Conservation (phyloP, 192 early-diverging fungal species). For the Coemansia sp. region DNA sequence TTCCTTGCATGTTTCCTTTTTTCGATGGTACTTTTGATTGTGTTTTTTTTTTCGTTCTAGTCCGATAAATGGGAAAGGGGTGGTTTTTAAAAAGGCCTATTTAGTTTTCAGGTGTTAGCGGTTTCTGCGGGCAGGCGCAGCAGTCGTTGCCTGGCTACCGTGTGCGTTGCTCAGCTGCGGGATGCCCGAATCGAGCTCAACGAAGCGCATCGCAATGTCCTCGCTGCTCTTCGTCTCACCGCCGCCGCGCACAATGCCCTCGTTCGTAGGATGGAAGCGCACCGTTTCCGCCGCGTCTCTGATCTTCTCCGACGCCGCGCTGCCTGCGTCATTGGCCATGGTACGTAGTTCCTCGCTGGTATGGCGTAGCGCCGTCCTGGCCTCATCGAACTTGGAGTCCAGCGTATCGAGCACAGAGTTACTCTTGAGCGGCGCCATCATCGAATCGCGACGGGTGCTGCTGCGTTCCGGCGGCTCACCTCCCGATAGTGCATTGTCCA, state of each 20-base stretch:
- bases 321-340: constrained; percentile 31
- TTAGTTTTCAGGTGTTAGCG: neutral
- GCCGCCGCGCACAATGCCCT: constrained; percentile 17
- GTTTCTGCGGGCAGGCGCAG: constrained; percentile 4
- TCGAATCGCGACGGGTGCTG: constrained; percentile 24
- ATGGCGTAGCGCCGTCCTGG: constrained; percentile 19
- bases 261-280: constrained; percentile 21
- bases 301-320: constrained; percentile 15
- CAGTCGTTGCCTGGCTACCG: neutral
- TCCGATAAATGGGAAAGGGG: too few species aligned
- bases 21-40: too few species aligned
- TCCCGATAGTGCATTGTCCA: neutral
- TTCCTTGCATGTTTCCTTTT: too few species aligned
- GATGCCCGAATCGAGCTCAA: constrained; percentile 40
- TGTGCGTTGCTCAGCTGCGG: constrained; percentile 24
- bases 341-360: constrained; percentile 27
- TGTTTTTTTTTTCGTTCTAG: too few species aligned
- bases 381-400: constrained; percentile 45
- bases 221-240: neutral
- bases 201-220: constrained; percentile 21
- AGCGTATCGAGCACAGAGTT: constrained; percentile 32
- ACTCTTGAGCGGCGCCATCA: constrained; percentile 5
- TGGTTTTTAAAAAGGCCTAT: too few species aligned
- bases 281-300: constrained; percentile 11
- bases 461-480: constrained; percentile 5